These are phyloP conservation scores for Lotus japonicus DNA, from an alignment of 306 rosid genomes.

Conservation along the genomic window DNA sequence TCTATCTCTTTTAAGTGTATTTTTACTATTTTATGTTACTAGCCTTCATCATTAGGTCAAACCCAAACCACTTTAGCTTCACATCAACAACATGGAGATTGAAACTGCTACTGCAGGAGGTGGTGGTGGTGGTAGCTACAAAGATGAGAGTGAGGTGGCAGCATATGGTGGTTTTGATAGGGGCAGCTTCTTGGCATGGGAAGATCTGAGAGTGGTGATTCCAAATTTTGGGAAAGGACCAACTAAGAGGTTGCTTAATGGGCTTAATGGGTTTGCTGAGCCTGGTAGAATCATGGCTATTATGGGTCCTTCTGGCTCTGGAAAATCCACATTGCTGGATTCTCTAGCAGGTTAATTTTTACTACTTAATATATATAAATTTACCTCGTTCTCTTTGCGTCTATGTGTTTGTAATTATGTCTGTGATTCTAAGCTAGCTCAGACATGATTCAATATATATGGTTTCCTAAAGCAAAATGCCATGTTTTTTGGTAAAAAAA, in stretches of 20 bases:
- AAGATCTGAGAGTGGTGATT: conserved; percentile 63
- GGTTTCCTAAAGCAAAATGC: not conserved
- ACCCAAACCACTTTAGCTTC: not conserved
- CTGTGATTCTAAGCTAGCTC: not conserved
- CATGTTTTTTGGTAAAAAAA: not conserved
- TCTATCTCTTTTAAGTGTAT: not conserved
- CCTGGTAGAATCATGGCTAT: conserved; percentile 87
- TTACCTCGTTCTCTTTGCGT: not conserved
- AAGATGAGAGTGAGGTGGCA: not conserved
- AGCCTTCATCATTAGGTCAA: not conserved
- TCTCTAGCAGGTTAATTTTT: conserved; percentile 47
- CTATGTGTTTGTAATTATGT: not conserved
- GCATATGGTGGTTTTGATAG: conserved; percentile 32
- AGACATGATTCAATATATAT: not conserved
- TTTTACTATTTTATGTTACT: not conserved
- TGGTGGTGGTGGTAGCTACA: not conserved
- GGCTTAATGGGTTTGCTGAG: conserved; percentile 72
- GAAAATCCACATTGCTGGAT: conserved; percentile 85
- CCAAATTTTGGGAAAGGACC: conserved; percentile 75
- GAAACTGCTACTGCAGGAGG: conserved; percentile 22
- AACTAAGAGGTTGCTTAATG: conserved; percentile 69
- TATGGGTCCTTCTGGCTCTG: conserved; percentile 96
- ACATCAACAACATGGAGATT: conserved; percentile 42
- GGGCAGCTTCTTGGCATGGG: conserved; percentile 82
- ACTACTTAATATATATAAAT: no score